Base-by-base conservation (phyloP, 2,329 filamentous ascomycete genomes). In the Aspergillus hiratsukae region DNA sequence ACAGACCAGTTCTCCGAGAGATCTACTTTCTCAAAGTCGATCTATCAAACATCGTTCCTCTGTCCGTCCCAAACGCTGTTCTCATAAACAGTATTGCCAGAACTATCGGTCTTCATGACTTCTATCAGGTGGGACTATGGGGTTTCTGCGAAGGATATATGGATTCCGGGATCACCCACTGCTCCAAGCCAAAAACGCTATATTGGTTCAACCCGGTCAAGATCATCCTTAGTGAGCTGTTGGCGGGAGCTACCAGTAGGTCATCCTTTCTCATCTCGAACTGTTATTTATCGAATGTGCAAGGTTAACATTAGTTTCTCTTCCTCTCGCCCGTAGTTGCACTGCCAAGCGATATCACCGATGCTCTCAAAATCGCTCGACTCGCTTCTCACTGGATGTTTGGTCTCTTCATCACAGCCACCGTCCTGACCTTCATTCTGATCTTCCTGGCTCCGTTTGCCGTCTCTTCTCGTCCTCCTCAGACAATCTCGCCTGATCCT, bases 181-280 rank as follows among this genome's bases (percentile, higher is more conserved):
- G 93, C 75, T 91, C 88, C 7, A 75, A 76, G 5, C 88, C 91
- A 0, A 66, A 84, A 65, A 78, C 80, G 7, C 79, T 92, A 55
- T 97, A 90, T 76, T 96, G 90, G 87, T 97, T 97, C 78, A 91
- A 97, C 71, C 92, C 92, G 0, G 87, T 96, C 45, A 78, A 87
- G 56, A 90, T 97, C 63, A 78, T 97, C 49, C 79, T 91, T 60
- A 84, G 83, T 64, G 88, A 96, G 75, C 80, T 97, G 28, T 81
- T 97, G 9, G 76, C 89, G 10, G 91, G 91, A 46, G 91, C 91
- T 23, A 89, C 86, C 37, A 91, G 83, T 85, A 77, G 35, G 81
- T 67, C 40, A n/a, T 9, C 23, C 19, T 14, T 43, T 48, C 27
- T 11, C 11, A 25, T 46, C 19, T 23, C 31, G 17, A 17, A 23